Conservation (phyloP, 2,329 filamentous ascomycete species). For the Arachnomyces sp. region DNA sequence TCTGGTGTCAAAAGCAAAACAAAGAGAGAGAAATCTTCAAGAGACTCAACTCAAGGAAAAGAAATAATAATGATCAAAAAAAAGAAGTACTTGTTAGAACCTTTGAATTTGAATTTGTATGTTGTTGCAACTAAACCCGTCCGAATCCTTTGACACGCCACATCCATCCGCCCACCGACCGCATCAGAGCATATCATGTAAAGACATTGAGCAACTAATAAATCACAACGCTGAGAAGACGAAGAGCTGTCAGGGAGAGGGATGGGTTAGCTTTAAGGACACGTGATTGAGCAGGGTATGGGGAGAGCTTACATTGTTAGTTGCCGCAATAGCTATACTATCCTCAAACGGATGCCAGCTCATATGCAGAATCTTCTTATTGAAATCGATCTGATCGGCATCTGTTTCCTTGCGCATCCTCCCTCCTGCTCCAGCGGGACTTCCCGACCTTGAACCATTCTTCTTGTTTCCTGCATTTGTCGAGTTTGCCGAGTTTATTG, state of each 20-base stretch:
- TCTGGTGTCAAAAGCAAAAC: too few relatives aligned
- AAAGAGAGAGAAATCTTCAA: too few relatives aligned
- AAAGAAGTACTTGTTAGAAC: too few relatives aligned
- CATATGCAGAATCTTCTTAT: constrained; percentile 99
- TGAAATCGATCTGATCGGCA: constrained; percentile 98
- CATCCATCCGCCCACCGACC: not conserved
- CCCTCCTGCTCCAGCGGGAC: constrained; percentile 78
- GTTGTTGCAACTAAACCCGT: too few relatives aligned
- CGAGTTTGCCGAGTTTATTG: constrained; percentile 69
- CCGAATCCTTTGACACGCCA: too few relatives aligned
- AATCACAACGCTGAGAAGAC: constrained; percentile 66
- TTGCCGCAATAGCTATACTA: constrained; percentile 97
- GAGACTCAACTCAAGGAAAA: too few relatives aligned
- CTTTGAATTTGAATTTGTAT: too few relatives aligned
- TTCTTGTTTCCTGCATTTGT: constrained; percentile 68
- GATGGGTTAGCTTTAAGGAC: constrained; percentile 12
- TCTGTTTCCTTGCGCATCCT: constrained; percentile 99
- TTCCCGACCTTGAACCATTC: constrained; percentile 75
- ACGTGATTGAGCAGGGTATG: constrained; percentile 7
- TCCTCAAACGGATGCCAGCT: constrained; percentile 99
- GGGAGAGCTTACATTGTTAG: constrained; percentile 78
- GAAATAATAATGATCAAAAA: too few relatives aligned
- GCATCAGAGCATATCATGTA: constrained; percentile 3
- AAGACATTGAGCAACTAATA: constrained; percentile 1
- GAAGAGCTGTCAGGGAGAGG: constrained; percentile 51